Percentiles rank a stretch among this genome's conserved stretches.
These are phyloP conservation scores for Luffa aegyptiaca DNA, from an alignment of 306 rosid genomes.

Conservation along the genomic window DNA sequence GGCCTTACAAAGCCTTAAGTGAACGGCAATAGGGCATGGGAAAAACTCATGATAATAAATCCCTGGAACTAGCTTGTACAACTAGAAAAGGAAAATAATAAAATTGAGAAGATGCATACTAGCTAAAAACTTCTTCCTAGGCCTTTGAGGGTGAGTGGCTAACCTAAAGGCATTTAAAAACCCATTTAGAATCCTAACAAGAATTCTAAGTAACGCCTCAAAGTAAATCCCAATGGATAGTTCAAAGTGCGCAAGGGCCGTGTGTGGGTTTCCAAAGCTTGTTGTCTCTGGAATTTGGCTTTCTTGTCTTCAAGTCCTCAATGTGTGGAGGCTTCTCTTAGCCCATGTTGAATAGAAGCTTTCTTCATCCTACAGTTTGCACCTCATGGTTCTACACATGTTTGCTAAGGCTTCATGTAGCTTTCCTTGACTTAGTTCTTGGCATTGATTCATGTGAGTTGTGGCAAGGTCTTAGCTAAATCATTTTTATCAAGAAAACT, in stretches of 20 bases:
- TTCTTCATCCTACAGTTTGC: not conserved
- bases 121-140: not conserved
- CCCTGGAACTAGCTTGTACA: not conserved
- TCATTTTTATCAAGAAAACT: not conserved
- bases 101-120: not conserved
- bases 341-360: not conserved
- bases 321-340: not conserved
- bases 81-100: not conserved
- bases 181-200: not conserved
- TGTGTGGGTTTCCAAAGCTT: not conserved
- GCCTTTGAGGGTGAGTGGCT: not conserved
- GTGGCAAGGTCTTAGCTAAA: not conserved
- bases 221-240: not conserved
- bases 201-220: not conserved
- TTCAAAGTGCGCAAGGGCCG: not conserved
- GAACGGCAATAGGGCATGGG: not conserved
- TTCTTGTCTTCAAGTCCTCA: not conserved
- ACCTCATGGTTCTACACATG: not conserved
- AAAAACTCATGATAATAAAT: not conserved
- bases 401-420: not conserved
- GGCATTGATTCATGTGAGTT: not conserved
- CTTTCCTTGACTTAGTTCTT: not conserved
- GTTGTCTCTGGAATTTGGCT: not conserved
- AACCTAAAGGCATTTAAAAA: not conserved
- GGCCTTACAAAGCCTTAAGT: not conserved